A percentile compares a stretch with the other conserved stretches of the same genome.
phyloP scores from a whole-genome alignment of 352 stramenopile genomes.

The Thraustochytrium sp. region DNA sequence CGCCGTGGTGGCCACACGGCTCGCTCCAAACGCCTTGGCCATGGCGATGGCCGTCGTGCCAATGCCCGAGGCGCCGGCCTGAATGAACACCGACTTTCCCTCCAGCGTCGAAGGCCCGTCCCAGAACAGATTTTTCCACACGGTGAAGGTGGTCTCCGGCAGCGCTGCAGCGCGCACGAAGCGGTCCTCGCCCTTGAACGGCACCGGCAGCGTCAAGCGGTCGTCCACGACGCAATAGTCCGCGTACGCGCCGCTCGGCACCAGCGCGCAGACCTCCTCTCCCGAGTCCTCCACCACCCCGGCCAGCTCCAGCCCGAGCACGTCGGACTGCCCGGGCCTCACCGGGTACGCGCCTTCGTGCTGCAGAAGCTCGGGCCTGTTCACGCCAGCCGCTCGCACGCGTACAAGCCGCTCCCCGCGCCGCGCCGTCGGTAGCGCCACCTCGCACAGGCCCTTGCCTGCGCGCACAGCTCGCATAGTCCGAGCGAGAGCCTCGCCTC shows the following conservation, averaged over 20 bases:
- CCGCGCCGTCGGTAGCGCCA: not conserved
- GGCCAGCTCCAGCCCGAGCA: slow-evolving; percentile 52
- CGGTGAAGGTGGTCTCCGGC: slow-evolving; percentile 54
- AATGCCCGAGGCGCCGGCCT: slow-evolving; percentile 52
- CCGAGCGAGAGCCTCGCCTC: too few relatives aligned
- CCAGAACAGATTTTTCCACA: slow-evolving; percentile 54
- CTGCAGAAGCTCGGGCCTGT: slow-evolving; percentile 47
- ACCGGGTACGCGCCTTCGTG: slow-evolving; percentile 51
- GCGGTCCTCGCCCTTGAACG: not conserved
- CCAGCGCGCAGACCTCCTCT: slow-evolving; percentile 52
- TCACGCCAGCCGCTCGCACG: slow-evolving; percentile 31
- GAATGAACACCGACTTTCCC: slow-evolving; percentile 51
- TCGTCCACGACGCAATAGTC: slow-evolving; percentile 46
- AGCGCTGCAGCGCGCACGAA: slow-evolving; percentile 49
- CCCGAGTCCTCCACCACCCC: slow-evolving; percentile 45
- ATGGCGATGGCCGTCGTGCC: slow-evolving; percentile 52
- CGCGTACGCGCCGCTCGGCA: slow-evolving; percentile 52
- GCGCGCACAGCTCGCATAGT: not conserved
- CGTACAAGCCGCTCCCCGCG: not conserved
- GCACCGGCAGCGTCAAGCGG: slow-evolving; percentile 19
- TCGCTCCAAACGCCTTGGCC: slow-evolving; percentile 49
- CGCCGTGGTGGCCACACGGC: slow-evolving; percentile 47
- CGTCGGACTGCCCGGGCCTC: slow-evolving; percentile 47
- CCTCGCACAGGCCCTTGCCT: not conserved
- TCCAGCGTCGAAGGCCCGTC: slow-evolving; percentile 38